These are phyloP conservation scores for Heterobasidion parviporum DNA, from an alignment of 1,284 basidiomycete species.

Conservation along the genomic window DNA sequence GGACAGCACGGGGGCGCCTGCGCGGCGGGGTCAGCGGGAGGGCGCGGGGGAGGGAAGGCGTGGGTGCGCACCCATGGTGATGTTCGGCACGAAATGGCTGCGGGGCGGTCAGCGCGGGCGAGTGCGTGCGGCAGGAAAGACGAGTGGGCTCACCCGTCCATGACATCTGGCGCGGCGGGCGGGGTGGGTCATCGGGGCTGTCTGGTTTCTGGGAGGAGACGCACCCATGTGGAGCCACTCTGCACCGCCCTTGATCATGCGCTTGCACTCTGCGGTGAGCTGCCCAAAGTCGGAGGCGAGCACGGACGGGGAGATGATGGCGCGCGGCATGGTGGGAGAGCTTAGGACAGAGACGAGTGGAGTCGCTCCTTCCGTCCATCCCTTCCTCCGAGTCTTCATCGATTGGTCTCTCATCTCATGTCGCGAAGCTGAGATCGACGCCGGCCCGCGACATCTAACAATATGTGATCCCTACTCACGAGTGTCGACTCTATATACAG, in stretches of 20 bases:
- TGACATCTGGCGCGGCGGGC: conserved; percentile 61
- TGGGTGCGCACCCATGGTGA: conserved; percentile 75
- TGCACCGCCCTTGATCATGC: conserved; percentile 88
- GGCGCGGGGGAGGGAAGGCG: conserved; percentile 6
- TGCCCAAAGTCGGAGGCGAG: conserved; percentile 94
- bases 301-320: conserved; percentile 87
- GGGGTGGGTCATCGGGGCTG: background rate
- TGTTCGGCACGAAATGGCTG: conserved; percentile 98
- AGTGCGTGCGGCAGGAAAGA: conserved; percentile 7
- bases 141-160: conserved; percentile 71
- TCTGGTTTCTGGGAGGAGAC: conserved; percentile 16
- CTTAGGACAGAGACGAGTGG: too few species aligned
- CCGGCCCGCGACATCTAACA: too few species aligned
- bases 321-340: conserved; percentile 55
- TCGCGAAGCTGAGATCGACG: too few species aligned
- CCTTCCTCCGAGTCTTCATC: too few species aligned
- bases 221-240: conserved; percentile 96
- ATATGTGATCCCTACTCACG: too few species aligned
- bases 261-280: conserved; percentile 83
- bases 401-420: too few species aligned
- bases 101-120: conserved; percentile 10
- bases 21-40: conserved; percentile 10
- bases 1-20: conserved; percentile 85
- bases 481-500: too few species aligned
- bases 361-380: too few species aligned